These are phyloP conservation scores for Aspergillus sergii DNA, from an alignment of 2,329 filamentous ascomycete genomes.

Conservation along the genomic window DNA sequence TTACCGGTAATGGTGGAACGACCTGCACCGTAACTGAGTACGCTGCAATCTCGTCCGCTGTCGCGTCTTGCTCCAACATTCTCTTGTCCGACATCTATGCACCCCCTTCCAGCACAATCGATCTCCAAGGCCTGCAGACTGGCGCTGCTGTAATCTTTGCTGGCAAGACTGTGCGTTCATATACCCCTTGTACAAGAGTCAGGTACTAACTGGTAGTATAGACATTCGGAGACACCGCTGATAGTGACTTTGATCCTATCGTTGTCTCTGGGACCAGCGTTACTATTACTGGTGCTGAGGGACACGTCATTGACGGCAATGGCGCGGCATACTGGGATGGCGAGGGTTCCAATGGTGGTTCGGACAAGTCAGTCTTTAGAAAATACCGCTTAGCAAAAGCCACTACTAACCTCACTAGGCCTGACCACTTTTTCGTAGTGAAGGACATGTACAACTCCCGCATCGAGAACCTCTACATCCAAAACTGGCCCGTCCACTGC, in stretches of 20 bases:
- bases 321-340: constrained; percentile 50
- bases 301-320: constrained; percentile 42
- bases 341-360: constrained; percentile 49
- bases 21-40: constrained; percentile 31
- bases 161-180: constrained; percentile 33
- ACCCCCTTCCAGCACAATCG: constrained; percentile 42
- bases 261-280: constrained; percentile 43
- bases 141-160: constrained; percentile 48
- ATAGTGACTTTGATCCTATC: constrained; percentile 40
- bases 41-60: constrained; percentile 38
- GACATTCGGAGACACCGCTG: background rate
- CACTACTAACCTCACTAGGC: background rate
- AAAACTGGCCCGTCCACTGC: constrained; percentile 46
- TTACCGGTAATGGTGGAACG: constrained; percentile 17
- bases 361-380: background rate
- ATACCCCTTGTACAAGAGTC: background rate
- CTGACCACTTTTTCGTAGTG: constrained; percentile 45
- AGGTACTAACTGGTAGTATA: background rate
- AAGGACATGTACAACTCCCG: constrained; percentile 44
- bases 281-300: constrained; percentile 41
- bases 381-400: fast-evolving
- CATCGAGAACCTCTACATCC: constrained; percentile 42
- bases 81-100: constrained; percentile 44
- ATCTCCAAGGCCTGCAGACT: constrained; percentile 43
- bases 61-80: constrained; percentile 46